Base-by-base conservation (phyloP, 2,329 filamentous ascomycete species). In the Aspergillus oerlinghausenensis region DNA sequence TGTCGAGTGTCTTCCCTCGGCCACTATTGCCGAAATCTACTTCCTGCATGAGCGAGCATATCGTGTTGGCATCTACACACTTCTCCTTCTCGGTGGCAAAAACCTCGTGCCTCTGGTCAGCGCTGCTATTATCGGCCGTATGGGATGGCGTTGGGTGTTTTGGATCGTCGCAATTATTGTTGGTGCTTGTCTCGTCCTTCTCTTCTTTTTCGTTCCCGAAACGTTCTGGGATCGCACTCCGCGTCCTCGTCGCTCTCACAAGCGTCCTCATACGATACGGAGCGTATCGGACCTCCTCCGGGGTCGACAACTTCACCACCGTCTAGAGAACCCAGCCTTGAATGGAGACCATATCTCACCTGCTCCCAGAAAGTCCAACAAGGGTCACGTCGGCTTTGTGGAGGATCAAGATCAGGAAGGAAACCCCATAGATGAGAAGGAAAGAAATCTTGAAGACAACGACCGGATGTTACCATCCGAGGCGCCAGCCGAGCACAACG, bases 11-110 rank as follows among this genome's bases (percentile, higher is more conserved):
- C 81, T 97, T 29, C 93, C 93, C 0, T 96, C 91, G 4, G 92
- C 93, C 17, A 96, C 92, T 0, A 93, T 97, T 66, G 92, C 92
- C 3, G 93, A 97, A 73, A 97, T 97, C 58, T 97, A 92, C 78
- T 97, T 96, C 69, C 79, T 97, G 21, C 93, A 97, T 67, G 93
- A 97, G 75, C 83, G 93, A 59, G 93, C 93, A 0, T 97, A 92
- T 70, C 88, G 93, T 4, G 85, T 97, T 48, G 94, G 94, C 9
- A 92, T 97, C 25, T 97, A 97, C 70, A 97, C 92, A 0, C 76
- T 97, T 21, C 79, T 97, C 5, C 80, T 97, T 11, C 82, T 97
- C 0, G 90, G 92, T 14, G 92, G 92, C 51, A 97, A 97, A 79
- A 97, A 97, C 65, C 71, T 97, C 60, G 82, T 96, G 4, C 93